Percentiles rank a stretch among this genome's conserved stretches.
Evolutionary conservation across 2,329 filamentous ascomycete genomes (phyloP).

Genomic region (Exserohilum turcica): DNA sequence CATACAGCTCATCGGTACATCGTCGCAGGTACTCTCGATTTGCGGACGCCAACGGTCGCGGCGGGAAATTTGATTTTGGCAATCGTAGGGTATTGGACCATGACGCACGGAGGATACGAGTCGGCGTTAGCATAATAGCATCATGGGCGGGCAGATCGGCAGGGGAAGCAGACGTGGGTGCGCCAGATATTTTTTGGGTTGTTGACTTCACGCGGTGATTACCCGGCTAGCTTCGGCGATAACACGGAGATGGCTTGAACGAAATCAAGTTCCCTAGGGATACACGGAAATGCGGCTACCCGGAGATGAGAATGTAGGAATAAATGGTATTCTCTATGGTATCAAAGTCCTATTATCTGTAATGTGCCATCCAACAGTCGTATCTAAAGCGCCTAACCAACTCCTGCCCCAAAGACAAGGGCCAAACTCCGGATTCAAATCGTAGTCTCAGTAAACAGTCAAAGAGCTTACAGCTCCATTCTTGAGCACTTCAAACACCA

Average conservation of each 20-base stretch:
- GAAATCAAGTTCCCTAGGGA: background rate
- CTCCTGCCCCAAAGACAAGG: background rate
- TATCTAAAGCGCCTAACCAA: background rate
- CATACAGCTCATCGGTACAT: constrained; percentile 87
- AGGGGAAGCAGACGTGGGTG: constrained; percentile 3
- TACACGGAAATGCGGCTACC: too few species aligned
- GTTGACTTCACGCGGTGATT: constrained; percentile 16
- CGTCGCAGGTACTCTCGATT: constrained; percentile 65
- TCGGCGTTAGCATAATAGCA: constrained; percentile 48
- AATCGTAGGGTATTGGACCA: constrained; percentile 55
- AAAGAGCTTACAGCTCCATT: constrained; percentile 88
- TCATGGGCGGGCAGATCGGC: constrained; percentile 29
- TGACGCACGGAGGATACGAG: constrained; percentile 47
- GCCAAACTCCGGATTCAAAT: background rate
- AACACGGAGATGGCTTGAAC: background rate
- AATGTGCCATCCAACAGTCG: background rate
- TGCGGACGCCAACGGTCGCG: constrained; percentile 47
- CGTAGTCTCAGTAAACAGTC: constrained; percentile 73
- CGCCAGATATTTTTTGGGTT: constrained; percentile 19
- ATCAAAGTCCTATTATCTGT: background rate
- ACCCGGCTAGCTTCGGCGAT: constrained; percentile 22
- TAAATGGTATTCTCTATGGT: background rate
- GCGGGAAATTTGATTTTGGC: constrained; percentile 56
- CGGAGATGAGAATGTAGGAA: background rate
- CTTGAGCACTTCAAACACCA: constrained; percentile 95